Conservation (phyloP, 2,329 filamentous ascomycete genomes). For the Fusarium verrucosum region DNA sequence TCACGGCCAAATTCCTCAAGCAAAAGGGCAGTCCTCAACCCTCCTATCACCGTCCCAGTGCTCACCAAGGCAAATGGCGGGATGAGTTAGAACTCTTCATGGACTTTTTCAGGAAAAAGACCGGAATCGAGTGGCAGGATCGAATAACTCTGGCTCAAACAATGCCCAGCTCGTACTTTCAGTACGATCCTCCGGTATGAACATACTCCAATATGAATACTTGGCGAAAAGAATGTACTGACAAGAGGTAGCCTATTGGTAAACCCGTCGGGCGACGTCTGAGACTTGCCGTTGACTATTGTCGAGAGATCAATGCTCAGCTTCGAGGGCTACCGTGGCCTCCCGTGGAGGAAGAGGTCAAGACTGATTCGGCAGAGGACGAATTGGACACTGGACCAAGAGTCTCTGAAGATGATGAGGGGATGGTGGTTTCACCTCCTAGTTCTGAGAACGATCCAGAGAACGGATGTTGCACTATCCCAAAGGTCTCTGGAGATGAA, state of each 20-base stretch:
- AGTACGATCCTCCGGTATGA: slow-evolving; percentile 60
- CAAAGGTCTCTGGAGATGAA: background rate
- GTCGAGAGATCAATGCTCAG: slow-evolving; percentile 48
- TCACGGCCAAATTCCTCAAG: slow-evolving; percentile 62
- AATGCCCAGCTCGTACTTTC: slow-evolving; percentile 49
- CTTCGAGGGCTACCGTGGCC: slow-evolving; percentile 45
- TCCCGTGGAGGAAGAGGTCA: slow-evolving; percentile 14
- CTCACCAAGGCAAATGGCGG: slow-evolving; percentile 51
- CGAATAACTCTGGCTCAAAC: slow-evolving; percentile 53
- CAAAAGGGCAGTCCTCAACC: slow-evolving; percentile 51
- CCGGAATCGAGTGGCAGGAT: slow-evolving; percentile 68
- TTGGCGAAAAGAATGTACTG: background rate
- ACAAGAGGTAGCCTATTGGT: slow-evolving; percentile 46
- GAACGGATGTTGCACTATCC: background rate
- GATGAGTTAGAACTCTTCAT: slow-evolving; percentile 62
- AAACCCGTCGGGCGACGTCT: slow-evolving; percentile 52
- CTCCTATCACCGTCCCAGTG: slow-evolving; percentile 52
- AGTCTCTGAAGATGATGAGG: background rate
- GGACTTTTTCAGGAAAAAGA: slow-evolving; percentile 66
- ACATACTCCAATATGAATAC: background rate
- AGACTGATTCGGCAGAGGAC: background rate
- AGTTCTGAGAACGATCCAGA: no score
- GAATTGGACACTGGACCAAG: background rate
- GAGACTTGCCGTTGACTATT: slow-evolving; percentile 47
- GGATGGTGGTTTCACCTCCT: background rate